Base-by-base conservation (phyloP, 805 yeast species). In the Maudiozyma serrabonitensis region DNA sequence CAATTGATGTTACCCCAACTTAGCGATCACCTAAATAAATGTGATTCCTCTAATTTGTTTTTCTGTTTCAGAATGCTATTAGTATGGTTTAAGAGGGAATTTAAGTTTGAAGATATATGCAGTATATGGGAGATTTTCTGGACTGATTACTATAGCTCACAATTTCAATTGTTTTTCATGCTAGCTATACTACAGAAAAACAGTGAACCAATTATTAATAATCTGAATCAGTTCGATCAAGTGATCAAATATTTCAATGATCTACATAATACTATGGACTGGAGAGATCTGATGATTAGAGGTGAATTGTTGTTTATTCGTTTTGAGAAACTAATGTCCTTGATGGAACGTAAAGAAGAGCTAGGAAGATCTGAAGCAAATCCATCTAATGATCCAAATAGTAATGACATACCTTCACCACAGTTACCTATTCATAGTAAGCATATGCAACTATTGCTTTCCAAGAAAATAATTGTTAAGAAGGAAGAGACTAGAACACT, bases 11-110 rank as follows among this genome's bases (percentile, higher is more conserved):
- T 89, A 43, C 99, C 99, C 1, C 75, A 81, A 46, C 69, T 93
- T 46, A 89, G 84, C 63, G 72, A 80, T 25, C 98, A 93, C 65
- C 71, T 93, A 54, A 90, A 80, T 48, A 81, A 82, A 62, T 88
- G 96, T 60, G 96, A 90, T 56, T 83, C 96, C 2, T 85, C 82
- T 31, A 90, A 93, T 62, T 74, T 93, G 53, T 93, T 93, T 63
- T 93, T 93, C 73, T 89, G 90, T 59, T 93, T 93, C 72, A 73
- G 98, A 52, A 91, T 93, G 98, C 69, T 93, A 15, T 71, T 93
- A 39, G 97, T 93, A 2, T 90, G 96, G 96, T 93, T 78, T 64
- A 93, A 93, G 64, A 78, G 99, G 46, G 99, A 93, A 61, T 83
- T 93, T 54, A 76, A 75, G 26, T 86, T 91, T 77, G 78, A 78